Evolutionary conservation across 1,284 basidiomycete genomes (phyloP).

Genomic region (Marasmius oreades): DNA sequence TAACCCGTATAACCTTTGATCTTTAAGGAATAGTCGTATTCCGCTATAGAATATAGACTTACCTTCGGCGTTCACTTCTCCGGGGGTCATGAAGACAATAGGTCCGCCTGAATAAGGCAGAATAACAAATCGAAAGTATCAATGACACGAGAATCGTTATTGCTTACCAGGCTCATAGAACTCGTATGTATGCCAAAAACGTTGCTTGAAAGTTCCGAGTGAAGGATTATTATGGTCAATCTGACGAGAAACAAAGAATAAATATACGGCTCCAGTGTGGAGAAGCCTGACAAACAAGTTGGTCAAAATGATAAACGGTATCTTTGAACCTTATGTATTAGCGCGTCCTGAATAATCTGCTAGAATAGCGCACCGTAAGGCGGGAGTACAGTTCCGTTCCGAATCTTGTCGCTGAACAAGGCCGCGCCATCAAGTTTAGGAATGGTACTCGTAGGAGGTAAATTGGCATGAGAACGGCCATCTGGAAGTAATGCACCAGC

Average conservation of each 20-base stretch:
- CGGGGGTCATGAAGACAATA: constrained; percentile 58
- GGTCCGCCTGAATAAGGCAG: constrained; percentile 49
- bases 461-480: no score
- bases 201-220: constrained; percentile 76
- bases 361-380: no score
- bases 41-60: not conserved
- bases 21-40: not conserved
- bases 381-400: no score
- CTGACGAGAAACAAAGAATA: not conserved
- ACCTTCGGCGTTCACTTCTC: constrained; percentile 35
- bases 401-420: no score
- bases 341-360: no score
- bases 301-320: no score
- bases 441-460: no score
- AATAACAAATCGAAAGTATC: constrained; percentile 1
- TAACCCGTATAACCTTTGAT: constrained; percentile 48
- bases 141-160: not conserved
- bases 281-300: no score
- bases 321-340: no score
- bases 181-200: constrained; percentile 66
- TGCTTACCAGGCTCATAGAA: constrained; percentile 51
- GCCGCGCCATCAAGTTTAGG: no score
- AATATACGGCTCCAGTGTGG: no score
- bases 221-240: constrained; percentile 68
- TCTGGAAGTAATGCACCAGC: no score